phyloP scores from a whole-genome alignment of 1,284 basidiomycete species.

The Apiotrichum veenhuisii region DNA sequence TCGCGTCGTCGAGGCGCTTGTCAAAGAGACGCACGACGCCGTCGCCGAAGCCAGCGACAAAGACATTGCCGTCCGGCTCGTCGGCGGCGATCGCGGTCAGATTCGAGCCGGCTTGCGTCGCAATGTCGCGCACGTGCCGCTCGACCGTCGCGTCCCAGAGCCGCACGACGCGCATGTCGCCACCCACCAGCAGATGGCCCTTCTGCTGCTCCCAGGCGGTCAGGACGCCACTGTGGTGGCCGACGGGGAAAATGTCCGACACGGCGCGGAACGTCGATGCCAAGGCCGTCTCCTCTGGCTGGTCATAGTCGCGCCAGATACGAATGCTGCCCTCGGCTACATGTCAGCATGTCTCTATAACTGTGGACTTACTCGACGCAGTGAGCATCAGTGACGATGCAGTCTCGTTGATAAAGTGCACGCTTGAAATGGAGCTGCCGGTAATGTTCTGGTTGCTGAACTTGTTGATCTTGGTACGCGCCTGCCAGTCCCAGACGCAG shows the following conservation, averaged over 20 bases:
- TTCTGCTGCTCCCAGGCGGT: conserved; percentile 91
- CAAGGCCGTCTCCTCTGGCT: conserved; percentile 61
- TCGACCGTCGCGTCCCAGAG: conserved; percentile 96
- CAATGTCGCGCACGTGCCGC: conserved; percentile 65
- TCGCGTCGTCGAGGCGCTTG: conserved; percentile 75
- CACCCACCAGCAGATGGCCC: conserved; percentile 81
- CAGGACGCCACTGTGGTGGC: conserved; percentile 68
- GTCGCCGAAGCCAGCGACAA: conserved; percentile 89
- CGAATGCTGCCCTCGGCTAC: conserved; percentile 81
- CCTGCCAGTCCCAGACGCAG: conserved; percentile 92
- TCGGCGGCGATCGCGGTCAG: conserved; percentile 83
- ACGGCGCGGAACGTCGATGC: conserved; percentile 90
- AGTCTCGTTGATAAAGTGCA: conserved; percentile 96
- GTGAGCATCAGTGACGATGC: conserved; percentile 86
- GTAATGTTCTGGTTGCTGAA: conserved; percentile 87
- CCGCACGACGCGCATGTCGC: conserved; percentile 83
- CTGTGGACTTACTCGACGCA: conserved; percentile 56
- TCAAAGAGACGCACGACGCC: conserved; percentile 90
- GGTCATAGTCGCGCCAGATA: conserved; percentile 80
- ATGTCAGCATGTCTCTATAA: not conserved
- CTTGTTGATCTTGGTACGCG: conserved; percentile 67
- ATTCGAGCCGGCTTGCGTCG: conserved; percentile 84
- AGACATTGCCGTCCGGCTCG: conserved; percentile 66
- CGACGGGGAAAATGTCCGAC: conserved; percentile 66
- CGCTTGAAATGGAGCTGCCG: conserved; percentile 77